These are phyloP conservation scores for Tolypocladium amazonense DNA, from an alignment of 2,329 filamentous ascomycete genomes.

Conservation along the genomic window DNA sequence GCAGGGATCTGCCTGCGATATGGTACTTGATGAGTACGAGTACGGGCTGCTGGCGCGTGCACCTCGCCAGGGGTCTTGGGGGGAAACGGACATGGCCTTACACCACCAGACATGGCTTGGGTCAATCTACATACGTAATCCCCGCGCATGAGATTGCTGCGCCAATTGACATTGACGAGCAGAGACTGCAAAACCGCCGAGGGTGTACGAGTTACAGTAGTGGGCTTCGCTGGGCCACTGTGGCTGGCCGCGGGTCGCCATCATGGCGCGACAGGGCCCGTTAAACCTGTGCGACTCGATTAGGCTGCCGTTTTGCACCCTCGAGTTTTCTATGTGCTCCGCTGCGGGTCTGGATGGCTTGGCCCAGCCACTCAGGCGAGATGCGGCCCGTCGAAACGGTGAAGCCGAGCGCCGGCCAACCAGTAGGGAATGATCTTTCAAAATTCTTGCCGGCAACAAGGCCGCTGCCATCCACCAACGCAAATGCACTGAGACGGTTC, in stretches of 20 bases:
- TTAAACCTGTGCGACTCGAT: neutral
- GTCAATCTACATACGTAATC: neutral
- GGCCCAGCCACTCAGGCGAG: neutral
- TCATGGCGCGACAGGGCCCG: neutral
- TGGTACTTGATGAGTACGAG: neutral
- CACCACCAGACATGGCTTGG: neutral
- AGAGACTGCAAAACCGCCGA: neutral
- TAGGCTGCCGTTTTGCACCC: neutral
- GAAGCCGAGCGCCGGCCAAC: neutral
- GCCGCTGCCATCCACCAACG: neutral
- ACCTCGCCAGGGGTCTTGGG: neutral
- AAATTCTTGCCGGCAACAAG: neutral
- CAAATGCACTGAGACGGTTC: neutral
- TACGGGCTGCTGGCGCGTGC: neutral
- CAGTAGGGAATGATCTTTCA: neutral
- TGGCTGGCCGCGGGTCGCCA: neutral
- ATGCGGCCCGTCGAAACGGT: neutral
- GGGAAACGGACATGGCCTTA: neutral
- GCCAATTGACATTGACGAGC: neutral
- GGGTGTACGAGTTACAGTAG: too few species aligned
- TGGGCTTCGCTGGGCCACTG: neutral
- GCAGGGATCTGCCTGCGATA: neutral
- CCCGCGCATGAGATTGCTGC: neutral
- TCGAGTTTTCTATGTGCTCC: neutral
- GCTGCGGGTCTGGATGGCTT: neutral